These are phyloP conservation scores for Geotrichum phurueaensis DNA, from an alignment of 1,139 yeast genomes.

Conservation along the genomic window DNA sequence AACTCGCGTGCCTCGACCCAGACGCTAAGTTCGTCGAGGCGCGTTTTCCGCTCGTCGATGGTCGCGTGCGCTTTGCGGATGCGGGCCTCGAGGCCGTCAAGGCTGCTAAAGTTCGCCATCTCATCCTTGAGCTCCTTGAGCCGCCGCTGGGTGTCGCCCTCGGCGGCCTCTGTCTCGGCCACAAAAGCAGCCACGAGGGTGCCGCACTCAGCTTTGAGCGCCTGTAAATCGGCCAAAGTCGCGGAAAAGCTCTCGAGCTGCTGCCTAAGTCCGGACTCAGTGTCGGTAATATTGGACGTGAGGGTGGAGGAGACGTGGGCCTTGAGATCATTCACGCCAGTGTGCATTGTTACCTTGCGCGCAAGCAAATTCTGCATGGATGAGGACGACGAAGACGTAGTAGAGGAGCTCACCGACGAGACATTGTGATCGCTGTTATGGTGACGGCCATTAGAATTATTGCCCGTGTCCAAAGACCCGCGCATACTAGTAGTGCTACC, in stretches of 20 bases:
- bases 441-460: background rate
- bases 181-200: slow-evolving; percentile 6
- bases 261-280: slow-evolving; percentile 1
- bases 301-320: slow-evolving; percentile 6
- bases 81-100: slow-evolving; percentile 12
- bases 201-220: slow-evolving; percentile 5
- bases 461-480: background rate
- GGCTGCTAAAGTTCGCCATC: slow-evolving; percentile 9
- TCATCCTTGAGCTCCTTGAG: slow-evolving; percentile 7
- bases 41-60: slow-evolving; percentile 4
- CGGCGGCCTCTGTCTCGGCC: slow-evolving; percentile 1
- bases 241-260: slow-evolving; percentile 4
- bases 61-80: slow-evolving; percentile 8
- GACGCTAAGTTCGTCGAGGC: slow-evolving; percentile 5
- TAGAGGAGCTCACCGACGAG: background rate
- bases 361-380: background rate
- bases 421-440: background rate
- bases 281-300: slow-evolving; percentile 1
- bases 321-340: slow-evolving; percentile 7
- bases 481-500: background rate
- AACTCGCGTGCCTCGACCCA: slow-evolving; percentile 12
- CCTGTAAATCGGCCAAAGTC: slow-evolving; percentile 6
- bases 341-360: slow-evolving; percentile 2
- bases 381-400: slow-evolving; percentile 1
- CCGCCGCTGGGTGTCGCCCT: slow-evolving; percentile 3